A percentile compares a stretch with the other conserved stretches of the same genome.
Evolutionary conservation across 495 filamentous ascomycete species (phyloP).

Genomic region (Choiromyces venosus): DNA sequence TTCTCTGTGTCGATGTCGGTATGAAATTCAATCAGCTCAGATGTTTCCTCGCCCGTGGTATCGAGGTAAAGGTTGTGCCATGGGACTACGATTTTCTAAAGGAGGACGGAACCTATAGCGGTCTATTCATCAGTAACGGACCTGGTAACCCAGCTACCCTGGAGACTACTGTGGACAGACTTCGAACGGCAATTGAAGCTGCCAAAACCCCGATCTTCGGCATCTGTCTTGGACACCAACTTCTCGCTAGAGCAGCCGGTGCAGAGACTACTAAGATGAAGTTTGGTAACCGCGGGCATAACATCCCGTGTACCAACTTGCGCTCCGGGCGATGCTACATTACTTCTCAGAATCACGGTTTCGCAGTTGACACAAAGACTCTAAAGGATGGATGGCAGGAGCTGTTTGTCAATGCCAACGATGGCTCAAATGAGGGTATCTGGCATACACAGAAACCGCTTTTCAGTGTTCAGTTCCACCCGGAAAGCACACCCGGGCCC

Average conservation of each 20-base stretch:
- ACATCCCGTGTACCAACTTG: constrained; percentile 94
- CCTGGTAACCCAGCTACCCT: constrained; percentile 90
- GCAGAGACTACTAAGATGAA: constrained; percentile 92
- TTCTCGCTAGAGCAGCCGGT: constrained; percentile 84
- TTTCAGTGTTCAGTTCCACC: constrained; percentile 99
- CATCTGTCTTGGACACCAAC: constrained; percentile 93
- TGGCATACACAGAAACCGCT: constrained; percentile 76
- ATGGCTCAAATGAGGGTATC: constrained; percentile 96
- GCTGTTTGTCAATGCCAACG: constrained; percentile 95
- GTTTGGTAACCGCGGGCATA: constrained; percentile 97
- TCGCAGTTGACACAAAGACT: constrained; percentile 73
- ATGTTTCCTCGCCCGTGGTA: constrained; percentile 82
- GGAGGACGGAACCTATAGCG: constrained; percentile 64
- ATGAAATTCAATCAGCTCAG: constrained; percentile 96
- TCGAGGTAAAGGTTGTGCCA: constrained; percentile 89
- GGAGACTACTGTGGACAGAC: constrained; percentile 66
- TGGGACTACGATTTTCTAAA: constrained; percentile 72
- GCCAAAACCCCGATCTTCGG: constrained; percentile 85
- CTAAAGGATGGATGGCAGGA: constrained; percentile 79
- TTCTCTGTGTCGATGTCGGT: constrained; percentile 91
- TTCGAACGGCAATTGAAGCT: constrained; percentile 64
- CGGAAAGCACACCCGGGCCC: constrained; percentile 90
- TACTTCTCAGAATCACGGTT: constrained; percentile 97
- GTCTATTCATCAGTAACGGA: constrained; percentile 94
- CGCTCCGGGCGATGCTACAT: constrained; percentile 94